Base-by-base conservation (phyloP, 805 yeast genomes). In the Kuraishia piskuri region DNA sequence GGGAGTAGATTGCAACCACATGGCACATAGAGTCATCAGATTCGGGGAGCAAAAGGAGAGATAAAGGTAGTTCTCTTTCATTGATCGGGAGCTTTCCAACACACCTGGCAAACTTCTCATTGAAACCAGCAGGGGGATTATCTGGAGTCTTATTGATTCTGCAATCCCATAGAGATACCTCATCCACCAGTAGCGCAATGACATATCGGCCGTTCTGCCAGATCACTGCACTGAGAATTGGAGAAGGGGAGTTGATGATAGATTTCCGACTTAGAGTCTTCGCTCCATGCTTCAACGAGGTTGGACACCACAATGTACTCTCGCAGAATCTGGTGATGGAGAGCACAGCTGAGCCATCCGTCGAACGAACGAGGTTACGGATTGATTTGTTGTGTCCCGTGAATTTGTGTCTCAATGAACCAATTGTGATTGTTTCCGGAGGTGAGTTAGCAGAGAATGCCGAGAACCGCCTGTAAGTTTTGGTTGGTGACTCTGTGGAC, bases 331-430 rank as follows among this genome's bases (percentile, higher is more conserved):
- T 69, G 7, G 86, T 79, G 12, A 76, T 66, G 1, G 90, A 79
- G 10, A 86, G 64, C 56, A 84, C 64, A 0, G 86, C 76, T 24
- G 75, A 70, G 37, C 91, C 92, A 61, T 82, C 80, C 6, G 81
- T 70, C 1, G 96, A 86, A 59, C 90, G 80, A 19, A 80, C 70
- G 2, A 91, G 66, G 50, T 74, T 76, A 58, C 79, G 81, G 22
- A 91, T 83, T 0, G 96, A 88, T 63, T 90, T 90, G 53, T 82
- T 78, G 63, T 90, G 97, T 1, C 98, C 98, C 1, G 95, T 89
- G 53, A 85, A 79, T 58, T 86, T 83, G 57, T 83, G 76, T 22
- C 74, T 69, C 9, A 83, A 58, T 4, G 56, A 57, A 5, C 72
- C 74, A 10, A 70, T 58, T 10, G 31, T 21, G 14, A 22, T 22